Evolutionary conservation across 306 rosid species (phyloP), one percentile per base, ranked within the genome.

Genomic region (Parietaria judaica): DNA sequence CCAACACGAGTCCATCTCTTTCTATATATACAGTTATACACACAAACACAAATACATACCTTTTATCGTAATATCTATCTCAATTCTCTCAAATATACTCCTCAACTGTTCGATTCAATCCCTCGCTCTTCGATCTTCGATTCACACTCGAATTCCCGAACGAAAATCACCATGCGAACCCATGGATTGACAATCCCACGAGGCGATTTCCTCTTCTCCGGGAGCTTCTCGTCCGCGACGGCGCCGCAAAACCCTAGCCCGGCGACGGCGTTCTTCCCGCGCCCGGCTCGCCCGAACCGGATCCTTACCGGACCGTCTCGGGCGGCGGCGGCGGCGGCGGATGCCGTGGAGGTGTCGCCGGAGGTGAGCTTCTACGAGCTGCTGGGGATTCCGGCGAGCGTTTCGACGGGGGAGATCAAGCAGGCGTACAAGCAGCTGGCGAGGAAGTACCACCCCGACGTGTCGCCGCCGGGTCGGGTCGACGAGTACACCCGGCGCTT

Each of bases 371-470:
- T 84, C 76, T 88, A 92, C 51, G 84, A 92, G 49, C 79, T 92
- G 12, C 81, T 92, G 8, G 96, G 96, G 0, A 84, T 92, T 3
- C 66, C 88, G 3, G 79, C 78, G 70, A 76, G 88, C 8, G 98
- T 81, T 38, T 83, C 98, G 9, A 34, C 74, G 54, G 56, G 9
- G 38, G 94, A 92, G 55, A 92, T 92, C 61, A 92, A 92, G 77
- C 82, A 60, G 36, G 98, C 96, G 4, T 92, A 92, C 71, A 92
- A 92, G 76, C 88, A 86, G 45, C 78, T 88, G 0, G 98, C 90
- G 7, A 71, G 86, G 51, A 86, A 88, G 75, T 88, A 88, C 66
- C 98, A 92, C 59, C 96, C 96, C 8, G 98, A 92, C 38, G 96
- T 92, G 14, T 88, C 98, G 5, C 98, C 98, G 2, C 84, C 96